Evolutionary conservation across 495 filamentous ascomycete genomes (phyloP).

Genomic region (Mytilinidion resinicola): DNA sequence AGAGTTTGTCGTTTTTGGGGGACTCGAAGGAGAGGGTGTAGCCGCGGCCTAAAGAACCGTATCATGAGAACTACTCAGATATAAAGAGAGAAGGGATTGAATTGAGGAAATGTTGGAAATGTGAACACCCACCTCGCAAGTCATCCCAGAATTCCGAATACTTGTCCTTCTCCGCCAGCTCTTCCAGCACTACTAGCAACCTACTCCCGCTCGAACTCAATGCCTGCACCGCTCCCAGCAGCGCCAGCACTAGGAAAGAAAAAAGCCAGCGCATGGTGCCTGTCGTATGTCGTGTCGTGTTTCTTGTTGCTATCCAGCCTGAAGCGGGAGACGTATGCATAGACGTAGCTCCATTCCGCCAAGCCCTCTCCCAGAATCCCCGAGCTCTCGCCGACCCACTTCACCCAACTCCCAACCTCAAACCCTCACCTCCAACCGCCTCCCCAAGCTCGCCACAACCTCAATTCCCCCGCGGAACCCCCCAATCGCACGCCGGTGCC

Average conservation of each 20-base stretch:
- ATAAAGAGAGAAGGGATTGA: background rate
- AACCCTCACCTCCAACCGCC: background rate
- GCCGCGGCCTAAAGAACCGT: conserved; percentile 58
- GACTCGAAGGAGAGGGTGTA: conserved; percentile 75
- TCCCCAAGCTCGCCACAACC: background rate
- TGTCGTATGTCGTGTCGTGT: too few species aligned
- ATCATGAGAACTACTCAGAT: background rate
- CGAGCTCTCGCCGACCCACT: background rate
- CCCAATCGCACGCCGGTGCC: background rate
- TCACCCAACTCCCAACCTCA: background rate
- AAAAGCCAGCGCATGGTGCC: conserved; percentile 68
- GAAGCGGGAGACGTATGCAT: conserved; percentile 23
- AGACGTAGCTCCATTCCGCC: background rate
- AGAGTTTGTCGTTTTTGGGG: conserved; percentile 75
- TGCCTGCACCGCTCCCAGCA: conserved; percentile 62
- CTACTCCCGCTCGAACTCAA: conserved; percentile 74
- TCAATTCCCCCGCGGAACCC: background rate
- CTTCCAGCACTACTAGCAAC: conserved; percentile 81
- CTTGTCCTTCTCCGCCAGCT: conserved; percentile 64
- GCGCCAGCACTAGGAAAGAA: conserved; percentile 58
- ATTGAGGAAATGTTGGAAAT: background rate
- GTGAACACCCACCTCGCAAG: conserved; percentile 57
- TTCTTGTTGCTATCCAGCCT: background rate
- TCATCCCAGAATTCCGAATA: conserved; percentile 81
- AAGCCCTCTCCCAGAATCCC: background rate